These are phyloP conservation scores for Yarrowia osloensis DNA, from an alignment of 805 yeast species.

Conservation along the genomic window DNA sequence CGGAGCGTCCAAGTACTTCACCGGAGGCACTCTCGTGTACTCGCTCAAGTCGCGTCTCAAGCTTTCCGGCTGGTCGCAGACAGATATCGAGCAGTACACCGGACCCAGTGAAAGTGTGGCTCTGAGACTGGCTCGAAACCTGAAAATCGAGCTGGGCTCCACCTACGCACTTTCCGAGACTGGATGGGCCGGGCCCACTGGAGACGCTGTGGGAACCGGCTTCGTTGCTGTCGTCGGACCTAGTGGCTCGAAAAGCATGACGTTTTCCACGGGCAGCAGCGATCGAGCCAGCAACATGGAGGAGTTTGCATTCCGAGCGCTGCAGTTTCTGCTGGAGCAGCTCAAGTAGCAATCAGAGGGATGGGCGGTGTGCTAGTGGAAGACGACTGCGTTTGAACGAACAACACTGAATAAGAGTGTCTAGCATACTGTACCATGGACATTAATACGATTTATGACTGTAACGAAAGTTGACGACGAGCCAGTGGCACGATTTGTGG, in stretches of 20 bases:
- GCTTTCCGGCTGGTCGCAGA: conserved; percentile 74
- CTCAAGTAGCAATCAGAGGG: conserved; percentile 6
- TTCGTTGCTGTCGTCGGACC: conserved; percentile 44
- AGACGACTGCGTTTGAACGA: too few species aligned
- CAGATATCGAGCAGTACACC: conserved; percentile 69
- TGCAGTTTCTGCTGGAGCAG: conserved; percentile 38
- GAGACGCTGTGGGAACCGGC: conserved; percentile 36
- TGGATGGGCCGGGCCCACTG: conserved; percentile 80
- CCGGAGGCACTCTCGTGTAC: conserved; percentile 81
- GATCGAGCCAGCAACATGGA: conserved; percentile 74
- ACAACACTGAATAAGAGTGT: too few species aligned
- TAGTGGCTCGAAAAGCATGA: conserved; percentile 39
- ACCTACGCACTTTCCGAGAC: conserved; percentile 82
- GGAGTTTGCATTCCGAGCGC: conserved; percentile 66
- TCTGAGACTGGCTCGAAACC: conserved; percentile 70
- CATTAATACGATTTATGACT: neutral
- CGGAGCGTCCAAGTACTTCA: conserved; percentile 80
- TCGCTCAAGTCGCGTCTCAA: conserved; percentile 72
- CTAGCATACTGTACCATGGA: too few species aligned
- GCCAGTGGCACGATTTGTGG: too few species aligned
- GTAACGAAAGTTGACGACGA: too few species aligned
- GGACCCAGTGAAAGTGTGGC: conserved; percentile 83
- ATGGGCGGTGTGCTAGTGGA: neutral
- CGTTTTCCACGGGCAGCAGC: conserved; percentile 46
- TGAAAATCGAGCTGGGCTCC: conserved; percentile 77